Evolutionary conservation across 2,329 filamentous ascomycete species (phyloP), one percentile per base, ranked within the genome.

Genomic region (Fusarium nematophilum): DNA sequence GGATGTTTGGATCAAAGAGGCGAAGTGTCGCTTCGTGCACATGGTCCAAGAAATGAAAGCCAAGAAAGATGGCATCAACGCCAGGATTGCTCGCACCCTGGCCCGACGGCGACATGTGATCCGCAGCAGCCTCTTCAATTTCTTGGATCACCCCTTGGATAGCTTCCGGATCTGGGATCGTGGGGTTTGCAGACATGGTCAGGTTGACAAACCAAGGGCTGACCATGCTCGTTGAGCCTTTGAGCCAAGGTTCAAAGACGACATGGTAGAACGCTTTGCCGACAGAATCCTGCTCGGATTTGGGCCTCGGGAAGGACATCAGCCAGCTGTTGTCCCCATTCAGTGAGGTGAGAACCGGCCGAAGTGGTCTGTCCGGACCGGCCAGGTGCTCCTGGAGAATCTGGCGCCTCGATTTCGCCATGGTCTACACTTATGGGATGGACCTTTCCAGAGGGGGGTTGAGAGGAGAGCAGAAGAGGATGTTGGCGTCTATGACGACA

Each of bases 281-380:
- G 4, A 40, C 34, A 5, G 54, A 36, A 2, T 37, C 48, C 10
- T 55, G 62, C 11, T 72, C 70, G 9, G 48, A 27, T 9, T 43
- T 34, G 3, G 72, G 72, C 6, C 67, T 67, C 3, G 72, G 72
- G 31, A 75, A 68, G 6, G 72, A 74, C 26, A 75, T 51, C 3
- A 76, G 56, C 73, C 73, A 76, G 26, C 71, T 71, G 13, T 71
- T 71, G 38, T 76, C 73, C 5, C 72, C 73, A 44, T 76, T 76
- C 6, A 75, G 56, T 7, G 64, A 69, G 1, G 73, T 75, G 13
- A 74, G 39, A 6, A 73, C 57, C 0, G 74, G 72, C 26, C 67
- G 34, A 4, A 57, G 51, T 7, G 25, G 39, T 9, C 26, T 46
- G 5, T n/a, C 10, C 1, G n/a, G 21, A 2, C 21, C 21, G 21